A percentile compares a stretch with the other conserved stretches of the same genome.
Conservation (phyloP, 1,284 basidiomycete genomes). For the Meira miltonrushii region DNA sequence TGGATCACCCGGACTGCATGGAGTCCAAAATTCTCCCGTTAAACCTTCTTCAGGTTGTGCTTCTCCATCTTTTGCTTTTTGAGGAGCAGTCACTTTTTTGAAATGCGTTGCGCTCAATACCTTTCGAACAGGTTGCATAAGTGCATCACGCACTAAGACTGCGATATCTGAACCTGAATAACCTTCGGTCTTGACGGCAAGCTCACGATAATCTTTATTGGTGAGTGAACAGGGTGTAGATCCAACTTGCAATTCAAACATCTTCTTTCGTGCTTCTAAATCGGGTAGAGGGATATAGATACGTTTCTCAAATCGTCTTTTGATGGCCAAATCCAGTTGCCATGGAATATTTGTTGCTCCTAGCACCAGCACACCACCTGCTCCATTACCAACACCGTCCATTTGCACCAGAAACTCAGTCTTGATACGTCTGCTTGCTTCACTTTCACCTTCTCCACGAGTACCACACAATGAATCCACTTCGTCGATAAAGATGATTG, state of each 20-base stretch:
- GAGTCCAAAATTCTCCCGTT: slow-evolving; percentile 65
- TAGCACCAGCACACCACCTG: slow-evolving; percentile 87
- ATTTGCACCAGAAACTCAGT: slow-evolving; percentile 95
- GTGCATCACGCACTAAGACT: slow-evolving; percentile 87
- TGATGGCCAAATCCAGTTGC: slow-evolving; percentile 93
- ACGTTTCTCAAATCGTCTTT: slow-evolving; percentile 95
- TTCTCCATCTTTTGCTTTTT: slow-evolving; percentile 25
- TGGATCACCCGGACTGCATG: slow-evolving; percentile 88
- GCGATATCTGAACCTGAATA: slow-evolving; percentile 95
- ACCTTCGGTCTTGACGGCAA: slow-evolving; percentile 84
- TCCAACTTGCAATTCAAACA: slow-evolving; percentile 96
- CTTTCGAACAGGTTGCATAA: slow-evolving; percentile 98
- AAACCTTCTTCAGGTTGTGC: slow-evolving; percentile 51
- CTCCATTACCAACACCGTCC: slow-evolving; percentile 97
- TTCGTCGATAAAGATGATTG: slow-evolving; percentile 98
- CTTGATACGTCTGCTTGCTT: slow-evolving; percentile 92
- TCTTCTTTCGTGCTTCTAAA: slow-evolving; percentile 80
- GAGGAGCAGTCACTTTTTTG: slow-evolving; percentile 59
- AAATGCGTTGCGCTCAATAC: slow-evolving; percentile 94
- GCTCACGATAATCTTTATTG: slow-evolving; percentile 70
- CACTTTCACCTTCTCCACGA: slow-evolving; percentile 90
- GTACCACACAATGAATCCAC: slow-evolving; percentile 94
- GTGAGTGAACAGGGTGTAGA: slow-evolving; percentile 80
- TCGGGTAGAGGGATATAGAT: slow-evolving; percentile 98
- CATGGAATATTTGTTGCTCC: slow-evolving; percentile 85